A percentile compares a stretch with the other conserved stretches of the same genome.
Evolutionary conservation across 1,139 yeast genomes (phyloP).

Genomic region (Nadsonia commutata): DNA sequence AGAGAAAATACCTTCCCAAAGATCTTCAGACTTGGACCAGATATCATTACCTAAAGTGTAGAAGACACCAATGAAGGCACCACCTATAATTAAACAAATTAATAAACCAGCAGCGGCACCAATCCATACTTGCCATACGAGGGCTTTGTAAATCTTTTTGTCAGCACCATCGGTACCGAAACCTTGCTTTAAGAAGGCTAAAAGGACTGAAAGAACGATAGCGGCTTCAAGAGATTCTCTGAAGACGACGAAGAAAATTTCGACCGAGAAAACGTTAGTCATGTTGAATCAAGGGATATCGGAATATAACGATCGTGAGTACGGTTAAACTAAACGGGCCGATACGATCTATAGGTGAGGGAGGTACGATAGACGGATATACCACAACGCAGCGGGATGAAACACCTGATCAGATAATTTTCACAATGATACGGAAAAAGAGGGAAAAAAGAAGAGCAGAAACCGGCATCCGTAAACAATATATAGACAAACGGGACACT

Average conservation of each 20-base stretch:
- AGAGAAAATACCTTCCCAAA: conserved; percentile 86
- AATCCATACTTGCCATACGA: conserved; percentile 61
- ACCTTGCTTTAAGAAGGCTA: conserved; percentile 65
- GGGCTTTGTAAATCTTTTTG: conserved; percentile 14
- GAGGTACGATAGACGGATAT: too few relatives aligned
- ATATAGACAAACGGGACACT: too few relatives aligned
- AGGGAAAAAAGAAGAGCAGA: too few relatives aligned
- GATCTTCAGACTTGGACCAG: conserved; percentile 77
- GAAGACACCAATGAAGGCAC: conserved; percentile 73
- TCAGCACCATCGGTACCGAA: conserved; percentile 17
- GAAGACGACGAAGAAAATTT: conserved; percentile 71
- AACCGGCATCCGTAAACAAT: too few relatives aligned
- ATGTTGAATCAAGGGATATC: too few relatives aligned
- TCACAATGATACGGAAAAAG: too few relatives aligned
- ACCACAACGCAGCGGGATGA: too few relatives aligned
- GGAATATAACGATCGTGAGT: too few relatives aligned
- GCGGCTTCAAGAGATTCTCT: conserved; percentile 84
- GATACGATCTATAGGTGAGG: too few relatives aligned
- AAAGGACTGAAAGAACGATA: conserved; percentile 66
- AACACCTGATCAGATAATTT: too few relatives aligned
- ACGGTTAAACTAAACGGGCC: too few relatives aligned
- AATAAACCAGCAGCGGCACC: conserved; percentile 63
- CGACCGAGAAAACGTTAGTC: neutral
- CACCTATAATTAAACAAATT: conserved; percentile 65
- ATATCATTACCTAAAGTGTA: conserved; percentile 66